A percentile compares a stretch with the other conserved stretches of the same genome.
These are phyloP conservation scores for Triticum urartu DNA, from an alignment of 176 grass and related monocot species.

Conservation along the genomic window DNA sequence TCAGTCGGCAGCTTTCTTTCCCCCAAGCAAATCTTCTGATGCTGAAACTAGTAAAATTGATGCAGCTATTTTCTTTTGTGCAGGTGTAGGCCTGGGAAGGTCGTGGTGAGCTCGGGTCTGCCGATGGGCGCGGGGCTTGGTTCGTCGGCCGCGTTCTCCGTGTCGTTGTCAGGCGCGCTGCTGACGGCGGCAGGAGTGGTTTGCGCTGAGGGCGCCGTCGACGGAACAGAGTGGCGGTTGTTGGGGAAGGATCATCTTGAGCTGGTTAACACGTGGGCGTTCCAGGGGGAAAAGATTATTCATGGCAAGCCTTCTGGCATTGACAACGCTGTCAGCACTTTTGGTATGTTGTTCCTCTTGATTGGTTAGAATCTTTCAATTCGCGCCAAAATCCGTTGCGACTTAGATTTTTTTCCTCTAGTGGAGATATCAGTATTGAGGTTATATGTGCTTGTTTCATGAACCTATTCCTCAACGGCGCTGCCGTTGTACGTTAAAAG, in stretches of 20 bases:
- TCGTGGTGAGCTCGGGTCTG: constrained; percentile 63
- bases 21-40: not conserved
- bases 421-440: not conserved
- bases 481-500: not conserved
- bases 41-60: not conserved
- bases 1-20: not conserved
- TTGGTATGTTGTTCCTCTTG: constrained; percentile 38
- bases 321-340: constrained; percentile 81
- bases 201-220: not conserved
- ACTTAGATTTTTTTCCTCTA: not conserved
- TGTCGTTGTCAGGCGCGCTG: constrained; percentile 63
- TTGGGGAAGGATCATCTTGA: constrained; percentile 51
- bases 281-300: constrained; percentile 89
- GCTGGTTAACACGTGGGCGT: constrained; percentile 75
- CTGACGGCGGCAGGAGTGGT: constrained; percentile 39
- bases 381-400: not conserved
- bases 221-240: constrained; percentile 35
- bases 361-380: not conserved
- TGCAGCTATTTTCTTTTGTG: not conserved
- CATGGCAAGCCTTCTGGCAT: constrained; percentile 96
- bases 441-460: not conserved
- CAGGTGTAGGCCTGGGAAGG: constrained; percentile 66
- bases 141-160: constrained; percentile 73
- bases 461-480: not conserved
- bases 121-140: constrained; percentile 72